Conservation (phyloP, 2,329 filamentous ascomycete species). For the Erysiphe pulchra region DNA sequence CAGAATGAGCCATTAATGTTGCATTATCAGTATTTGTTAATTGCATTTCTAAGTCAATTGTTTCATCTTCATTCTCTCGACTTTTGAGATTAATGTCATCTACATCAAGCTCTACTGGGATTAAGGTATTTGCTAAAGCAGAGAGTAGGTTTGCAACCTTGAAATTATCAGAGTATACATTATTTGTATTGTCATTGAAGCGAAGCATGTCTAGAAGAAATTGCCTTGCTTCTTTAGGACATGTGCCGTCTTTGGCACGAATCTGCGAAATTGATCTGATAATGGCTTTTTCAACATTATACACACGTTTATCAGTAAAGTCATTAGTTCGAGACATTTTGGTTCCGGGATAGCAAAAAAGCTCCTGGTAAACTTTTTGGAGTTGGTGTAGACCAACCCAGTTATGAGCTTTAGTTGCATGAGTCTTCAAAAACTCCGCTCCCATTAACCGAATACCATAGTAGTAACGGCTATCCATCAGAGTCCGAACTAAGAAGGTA, state of each 20-base stretch:
- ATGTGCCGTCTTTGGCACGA: constrained; percentile 27
- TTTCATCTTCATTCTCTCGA: constrained; percentile 17
- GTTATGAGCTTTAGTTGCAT: constrained; percentile 42
- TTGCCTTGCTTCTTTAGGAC: constrained; percentile 51
- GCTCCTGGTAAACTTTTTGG: constrained; percentile 59
- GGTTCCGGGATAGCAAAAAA: constrained; percentile 63
- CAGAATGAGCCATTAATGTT: constrained; percentile 15
- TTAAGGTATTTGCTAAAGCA: constrained; percentile 30
- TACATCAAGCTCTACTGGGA: constrained; percentile 18
- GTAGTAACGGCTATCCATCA: constrained; percentile 82
- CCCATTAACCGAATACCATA: constrained; percentile 78
- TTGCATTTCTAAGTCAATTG: constrained; percentile 11
- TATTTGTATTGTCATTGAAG: constrained; percentile 86
- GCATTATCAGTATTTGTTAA: constrained; percentile 13
- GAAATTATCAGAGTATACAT: constrained; percentile 66
- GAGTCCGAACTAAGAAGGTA: constrained; percentile 66
- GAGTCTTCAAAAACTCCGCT: constrained; percentile 49
- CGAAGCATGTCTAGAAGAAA: constrained; percentile 76
- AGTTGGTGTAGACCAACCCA: constrained; percentile 69
- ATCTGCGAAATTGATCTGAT: constrained; percentile 57
- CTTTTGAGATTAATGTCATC: constrained; percentile 6
- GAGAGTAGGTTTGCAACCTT: constrained; percentile 66
- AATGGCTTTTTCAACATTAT: constrained; percentile 64
- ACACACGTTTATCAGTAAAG: constrained; percentile 66
- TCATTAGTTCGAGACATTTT: constrained; percentile 71